phyloP scores from a whole-genome alignment of 2,329 filamentous ascomycete genomes.

The Diplodia intermedia region DNA sequence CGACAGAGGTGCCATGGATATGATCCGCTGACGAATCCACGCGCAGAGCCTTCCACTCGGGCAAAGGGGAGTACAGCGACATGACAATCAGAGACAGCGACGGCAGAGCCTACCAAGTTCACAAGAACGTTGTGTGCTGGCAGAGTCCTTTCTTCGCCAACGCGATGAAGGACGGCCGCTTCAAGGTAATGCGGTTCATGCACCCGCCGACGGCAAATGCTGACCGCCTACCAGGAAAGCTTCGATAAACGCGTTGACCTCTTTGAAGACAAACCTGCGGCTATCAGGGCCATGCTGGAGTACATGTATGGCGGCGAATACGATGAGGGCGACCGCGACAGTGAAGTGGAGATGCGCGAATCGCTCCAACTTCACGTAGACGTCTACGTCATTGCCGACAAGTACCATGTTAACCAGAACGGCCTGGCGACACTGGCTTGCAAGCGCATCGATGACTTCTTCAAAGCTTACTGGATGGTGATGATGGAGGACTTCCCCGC shows the following conservation, averaged over 20 bases:
- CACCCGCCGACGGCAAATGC: neutral
- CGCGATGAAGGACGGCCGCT: neutral
- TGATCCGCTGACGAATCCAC: neutral
- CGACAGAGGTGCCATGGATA: neutral
- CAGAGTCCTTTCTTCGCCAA: constrained; percentile 3
- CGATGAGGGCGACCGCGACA: too few relatives aligned
- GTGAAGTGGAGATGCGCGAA: too few relatives aligned
- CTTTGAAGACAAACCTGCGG: neutral
- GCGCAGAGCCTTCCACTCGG: neutral
- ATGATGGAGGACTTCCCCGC: neutral
- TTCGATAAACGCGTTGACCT: neutral
- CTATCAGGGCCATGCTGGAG: neutral
- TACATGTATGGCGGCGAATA: neutral
- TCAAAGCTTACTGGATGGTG: neutral
- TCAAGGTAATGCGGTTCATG: neutral
- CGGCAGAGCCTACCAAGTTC: neutral
- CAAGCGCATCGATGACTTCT: neutral
- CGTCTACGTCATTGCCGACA: constrained; percentile 2
- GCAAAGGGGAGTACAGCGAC: neutral
- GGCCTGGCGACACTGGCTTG: neutral
- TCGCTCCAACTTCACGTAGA: neutral
- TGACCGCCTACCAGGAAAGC: neutral
- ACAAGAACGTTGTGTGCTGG: neutral
- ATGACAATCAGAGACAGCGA: neutral
- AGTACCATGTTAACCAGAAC: neutral